A percentile compares a stretch with the other conserved stretches of the same genome.
These are phyloP conservation scores for Cercis canadensis DNA, from an alignment of 306 rosid genomes.

Conservation along the genomic window DNA sequence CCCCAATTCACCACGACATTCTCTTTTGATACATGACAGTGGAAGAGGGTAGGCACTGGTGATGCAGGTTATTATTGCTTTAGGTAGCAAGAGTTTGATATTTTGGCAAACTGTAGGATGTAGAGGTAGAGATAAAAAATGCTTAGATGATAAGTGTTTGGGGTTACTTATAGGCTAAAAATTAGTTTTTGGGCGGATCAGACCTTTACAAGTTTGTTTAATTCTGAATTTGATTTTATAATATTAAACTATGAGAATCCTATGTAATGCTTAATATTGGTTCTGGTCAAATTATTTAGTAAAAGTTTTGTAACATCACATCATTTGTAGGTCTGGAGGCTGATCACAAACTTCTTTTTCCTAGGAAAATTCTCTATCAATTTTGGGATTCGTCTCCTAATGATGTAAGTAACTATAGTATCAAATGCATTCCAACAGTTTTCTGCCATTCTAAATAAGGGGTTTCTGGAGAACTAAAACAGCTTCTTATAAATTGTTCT, in stretches of 20 bases:
- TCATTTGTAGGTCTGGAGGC: constrained; percentile 87
- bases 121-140: neutral
- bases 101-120: neutral
- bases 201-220: neutral
- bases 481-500: constrained; percentile 18
- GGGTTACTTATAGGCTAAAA: constrained; percentile 8
- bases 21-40: constrained; percentile 6
- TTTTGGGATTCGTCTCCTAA: constrained; percentile 87
- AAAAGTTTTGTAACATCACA: constrained; percentile 28
- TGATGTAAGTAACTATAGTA: constrained; percentile 72
- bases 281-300: constrained; percentile 10
- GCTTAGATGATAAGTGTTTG: neutral
- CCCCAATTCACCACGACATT: neutral
- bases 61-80: constrained; percentile 7
- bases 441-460: neutral
- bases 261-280: constrained; percentile 1
- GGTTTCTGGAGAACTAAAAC: neutral
- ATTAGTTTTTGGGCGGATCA: neutral
- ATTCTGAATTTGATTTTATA: neutral
- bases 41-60: neutral
- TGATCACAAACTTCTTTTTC: constrained; percentile 85
- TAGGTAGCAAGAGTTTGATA: constrained; percentile 9
- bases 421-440: constrained; percentile 22
- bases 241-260: neutral
- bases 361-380: constrained; percentile 87